These are phyloP conservation scores for Xylaria sp. DNA, from an alignment of 2,329 filamentous ascomycete genomes.

Conservation along the genomic window DNA sequence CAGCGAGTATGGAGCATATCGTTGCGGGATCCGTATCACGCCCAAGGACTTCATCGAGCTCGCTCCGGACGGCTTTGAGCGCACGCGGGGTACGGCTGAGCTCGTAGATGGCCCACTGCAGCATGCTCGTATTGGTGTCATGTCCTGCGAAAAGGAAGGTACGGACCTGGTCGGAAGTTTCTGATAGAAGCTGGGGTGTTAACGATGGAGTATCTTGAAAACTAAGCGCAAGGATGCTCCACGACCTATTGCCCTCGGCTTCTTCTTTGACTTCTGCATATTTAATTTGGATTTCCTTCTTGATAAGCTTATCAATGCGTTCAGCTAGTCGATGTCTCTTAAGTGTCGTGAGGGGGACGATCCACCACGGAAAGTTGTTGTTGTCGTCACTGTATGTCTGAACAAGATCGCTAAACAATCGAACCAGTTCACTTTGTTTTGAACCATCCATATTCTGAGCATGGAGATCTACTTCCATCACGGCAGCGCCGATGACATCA, in stretches of 20 bases:
- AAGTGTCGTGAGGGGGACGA: conserved; percentile 20
- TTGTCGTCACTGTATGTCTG: conserved; percentile 31
- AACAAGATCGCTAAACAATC: conserved; percentile 26
- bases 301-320: conserved; percentile 10
- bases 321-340: conserved; percentile 20
- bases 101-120: conserved; percentile 39
- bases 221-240: conserved; percentile 35
- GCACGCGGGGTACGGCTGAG: conserved; percentile 34
- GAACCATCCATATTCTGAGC: conserved; percentile 18
- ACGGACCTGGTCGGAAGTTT: conserved; percentile 37
- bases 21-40: neutral
- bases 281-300: conserved; percentile 19
- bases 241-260: conserved; percentile 17
- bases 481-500: conserved; percentile 35
- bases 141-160: conserved; percentile 42
- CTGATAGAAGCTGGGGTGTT: conserved; percentile 30
- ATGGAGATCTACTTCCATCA: conserved; percentile 34
- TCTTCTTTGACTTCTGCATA: conserved; percentile 21
- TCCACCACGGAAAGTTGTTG: conserved; percentile 30
- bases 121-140: conserved; percentile 35
- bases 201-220: conserved; percentile 30
- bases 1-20: neutral
- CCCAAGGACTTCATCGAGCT: conserved; percentile 35
- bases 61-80: conserved; percentile 32
- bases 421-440: conserved; percentile 17